Base-by-base conservation (phyloP, 805 yeast genomes). In the Clavispora fructus region DNA sequence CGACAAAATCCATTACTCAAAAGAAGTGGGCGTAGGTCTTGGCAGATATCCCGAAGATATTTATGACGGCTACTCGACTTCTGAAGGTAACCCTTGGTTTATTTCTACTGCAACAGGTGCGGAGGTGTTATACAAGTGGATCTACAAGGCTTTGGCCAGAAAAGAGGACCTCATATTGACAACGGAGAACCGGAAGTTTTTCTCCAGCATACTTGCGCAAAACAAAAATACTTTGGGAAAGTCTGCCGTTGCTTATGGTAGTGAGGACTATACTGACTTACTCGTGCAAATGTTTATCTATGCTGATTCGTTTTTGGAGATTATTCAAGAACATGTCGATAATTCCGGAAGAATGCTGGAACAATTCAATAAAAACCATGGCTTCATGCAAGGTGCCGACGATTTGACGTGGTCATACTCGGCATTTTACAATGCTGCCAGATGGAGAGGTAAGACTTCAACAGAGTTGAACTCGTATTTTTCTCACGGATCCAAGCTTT, bases 21-120 rank as follows among this genome's bases (percentile, higher is more conserved):
- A 47, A 27, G 47, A 48, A 33, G 56, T 64, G 3, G 86, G 85
- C 3, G 82, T 83, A 42, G 96, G 85, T 0, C 65, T 91, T 44
- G 98, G 98, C 3, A 75, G 98, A 59, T 91, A 91, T 59, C 96
- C 97, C 0, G 98, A 91, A 59, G 98, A 91, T 65, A 62, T 84
- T 9, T 91, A 91, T 63, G 84, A 91, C 62, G 96, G 96, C 0
- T 67, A 71, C 49, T 82, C 80, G 0, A 69, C 77, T 0, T 73
- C 83, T 29, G 88, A 83, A 56, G 97, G 97, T 3, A 90, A 91
- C 58, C 97, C 98, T 6, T 91, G 97, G 98, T 89, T 90, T 60
- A 77, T 91, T 47, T 69, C 87, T 3, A 86, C 92, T 1, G 78
- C 85, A 0, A 71, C 85, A 4, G 88, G 87, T 2, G 69, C 87